Conservation (phyloP, 345 rosid genomes). For the Microthlaspi erraticum region DNA sequence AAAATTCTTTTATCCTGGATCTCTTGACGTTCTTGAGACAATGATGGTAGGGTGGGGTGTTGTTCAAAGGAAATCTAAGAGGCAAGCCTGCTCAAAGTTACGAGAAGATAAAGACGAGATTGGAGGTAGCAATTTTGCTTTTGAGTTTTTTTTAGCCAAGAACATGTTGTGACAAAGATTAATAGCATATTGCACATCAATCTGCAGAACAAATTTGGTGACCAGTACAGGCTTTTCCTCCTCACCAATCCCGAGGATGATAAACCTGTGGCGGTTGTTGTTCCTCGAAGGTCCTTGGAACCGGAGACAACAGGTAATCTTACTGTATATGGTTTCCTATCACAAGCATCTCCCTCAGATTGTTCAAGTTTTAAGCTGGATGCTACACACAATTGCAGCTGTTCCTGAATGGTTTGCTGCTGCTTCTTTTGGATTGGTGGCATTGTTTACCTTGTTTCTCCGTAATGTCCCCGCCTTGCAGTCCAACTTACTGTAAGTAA, state of each 20-base stretch:
- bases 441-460: slow-evolving; percentile 81
- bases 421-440: slow-evolving; percentile 84
- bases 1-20: slow-evolving; percentile 3
- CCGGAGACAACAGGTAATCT: slow-evolving; percentile 76
- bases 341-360: slow-evolving; percentile 12
- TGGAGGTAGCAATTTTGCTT: slow-evolving; percentile 57
- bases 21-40: slow-evolving; percentile 1
- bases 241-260: slow-evolving; percentile 92
- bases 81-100: slow-evolving; percentile 82
- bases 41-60: slow-evolving; percentile 72
- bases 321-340: slow-evolving; percentile 9
- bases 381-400: slow-evolving; percentile 55
- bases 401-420: slow-evolving; percentile 99
- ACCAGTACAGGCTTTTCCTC: slow-evolving; percentile 84
- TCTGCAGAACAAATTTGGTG: slow-evolving; percentile 78
- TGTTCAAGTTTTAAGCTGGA: background rate
- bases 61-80: slow-evolving; percentile 94
- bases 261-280: slow-evolving; percentile 95
- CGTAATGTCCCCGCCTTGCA: slow-evolving; percentile 91
- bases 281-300: slow-evolving; percentile 76
- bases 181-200: slow-evolving; percentile 13
- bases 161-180: slow-evolving; percentile 8
- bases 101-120: slow-evolving; percentile 74
- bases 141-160: background rate
- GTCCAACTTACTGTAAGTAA: slow-evolving; percentile 77